These are phyloP conservation scores for Chlamydomonas incerta DNA, from an alignment of 139 green algal species.

Conservation along the genomic window DNA sequence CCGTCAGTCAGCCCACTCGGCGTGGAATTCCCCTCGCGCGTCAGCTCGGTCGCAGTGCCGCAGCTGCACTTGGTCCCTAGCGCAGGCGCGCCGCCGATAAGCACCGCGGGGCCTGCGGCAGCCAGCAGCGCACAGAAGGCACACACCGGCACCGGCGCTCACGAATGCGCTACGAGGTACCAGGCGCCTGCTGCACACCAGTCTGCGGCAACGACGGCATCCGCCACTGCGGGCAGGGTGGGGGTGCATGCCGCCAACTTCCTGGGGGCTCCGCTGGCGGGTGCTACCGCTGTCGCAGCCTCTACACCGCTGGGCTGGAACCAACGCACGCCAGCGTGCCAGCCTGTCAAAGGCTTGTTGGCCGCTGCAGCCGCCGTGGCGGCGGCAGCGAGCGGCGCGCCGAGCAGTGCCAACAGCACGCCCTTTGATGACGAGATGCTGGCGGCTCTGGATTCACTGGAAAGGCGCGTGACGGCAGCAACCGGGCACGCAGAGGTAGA, in stretches of 20 bases:
- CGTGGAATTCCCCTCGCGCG: too few relatives aligned
- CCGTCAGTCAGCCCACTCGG: not conserved
- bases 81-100: too few relatives aligned
- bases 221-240: too few relatives aligned
- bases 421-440: conserved; percentile 33
- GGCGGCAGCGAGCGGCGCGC: conserved; percentile 13
- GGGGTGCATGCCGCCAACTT: too few relatives aligned
- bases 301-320: too few relatives aligned
- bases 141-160: not conserved
- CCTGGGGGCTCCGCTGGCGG: too few relatives aligned
- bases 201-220: too few relatives aligned
- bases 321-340: not conserved
- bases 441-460: conserved; percentile 40
- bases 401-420: conserved; percentile 33
- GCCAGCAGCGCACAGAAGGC: too few relatives aligned
- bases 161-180: too few relatives aligned
- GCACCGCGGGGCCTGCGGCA: not conserved
- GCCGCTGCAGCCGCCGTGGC: not conserved
- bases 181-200: too few relatives aligned
- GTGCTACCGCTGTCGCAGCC: not conserved
- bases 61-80: not conserved
- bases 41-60: too few relatives aligned
- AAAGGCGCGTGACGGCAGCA: not conserved
- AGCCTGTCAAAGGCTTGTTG: not conserved
- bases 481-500: too few relatives aligned